phyloP scores from a whole-genome alignment of 1,139 yeast genomes.

The Diutina ranongensis region DNA sequence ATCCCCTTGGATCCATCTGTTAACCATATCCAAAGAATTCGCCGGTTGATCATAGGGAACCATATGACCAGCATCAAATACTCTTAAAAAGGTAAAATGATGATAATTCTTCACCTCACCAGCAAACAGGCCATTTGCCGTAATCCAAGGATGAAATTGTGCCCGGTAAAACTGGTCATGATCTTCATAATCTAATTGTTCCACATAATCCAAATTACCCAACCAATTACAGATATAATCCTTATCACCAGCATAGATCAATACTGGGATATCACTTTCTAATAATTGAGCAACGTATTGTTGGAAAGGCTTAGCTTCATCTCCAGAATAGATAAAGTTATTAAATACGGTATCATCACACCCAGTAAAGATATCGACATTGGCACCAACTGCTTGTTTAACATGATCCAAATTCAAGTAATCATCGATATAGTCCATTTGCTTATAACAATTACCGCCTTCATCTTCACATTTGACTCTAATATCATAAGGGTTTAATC shows the following conservation, averaged over 20 bases:
- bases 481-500: slow-evolving; percentile 61
- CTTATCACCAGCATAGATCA: slow-evolving; percentile 30
- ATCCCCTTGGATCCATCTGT: slow-evolving; percentile 35
- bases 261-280: slow-evolving; percentile 33
- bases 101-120: slow-evolving; percentile 9
- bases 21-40: slow-evolving; percentile 34
- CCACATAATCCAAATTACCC: slow-evolving; percentile 27
- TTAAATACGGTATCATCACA: slow-evolving; percentile 18
- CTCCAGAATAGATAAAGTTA: slow-evolving; percentile 48
- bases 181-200: slow-evolving; percentile 18
- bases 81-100: slow-evolving; percentile 7
- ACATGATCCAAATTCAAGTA: slow-evolving; percentile 52
- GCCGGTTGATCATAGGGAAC: slow-evolving; percentile 29
- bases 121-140: slow-evolving; percentile 24
- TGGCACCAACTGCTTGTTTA: slow-evolving; percentile 49
- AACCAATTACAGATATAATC: slow-evolving; percentile 31
- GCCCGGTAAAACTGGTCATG: slow-evolving; percentile 17
- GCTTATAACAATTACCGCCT: slow-evolving; percentile 43
- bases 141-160: slow-evolving; percentile 31
- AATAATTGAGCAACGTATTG: slow-evolving; percentile 45
- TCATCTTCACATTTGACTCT: slow-evolving; percentile 40
- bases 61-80: slow-evolving; percentile 7
- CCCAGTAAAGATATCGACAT: slow-evolving; percentile 26
- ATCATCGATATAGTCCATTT: slow-evolving; percentile 40
- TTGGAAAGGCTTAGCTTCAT: slow-evolving; percentile 56